These are phyloP conservation scores for Phialocephala subalpina DNA, from an alignment of 2,329 filamentous ascomycete genomes.

Conservation along the genomic window DNA sequence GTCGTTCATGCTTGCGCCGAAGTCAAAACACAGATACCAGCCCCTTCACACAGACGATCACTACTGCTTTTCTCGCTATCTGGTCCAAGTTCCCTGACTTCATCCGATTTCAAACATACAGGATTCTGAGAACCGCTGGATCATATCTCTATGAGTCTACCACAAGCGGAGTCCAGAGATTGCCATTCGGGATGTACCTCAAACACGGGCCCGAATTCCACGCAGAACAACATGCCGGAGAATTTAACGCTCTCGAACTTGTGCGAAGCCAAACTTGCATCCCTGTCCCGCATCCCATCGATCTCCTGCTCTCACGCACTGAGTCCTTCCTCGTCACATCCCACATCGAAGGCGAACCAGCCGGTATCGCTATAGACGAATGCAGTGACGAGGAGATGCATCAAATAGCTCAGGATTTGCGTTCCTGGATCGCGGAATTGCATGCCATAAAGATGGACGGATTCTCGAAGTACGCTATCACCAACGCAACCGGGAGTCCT, in stretches of 20 bases:
- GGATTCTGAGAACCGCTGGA: conserved; percentile 16
- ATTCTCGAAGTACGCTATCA: conserved; percentile 20
- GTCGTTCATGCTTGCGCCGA: conserved; percentile 6
- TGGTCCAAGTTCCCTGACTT: conserved; percentile 22
- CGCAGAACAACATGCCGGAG: conserved; percentile 15
- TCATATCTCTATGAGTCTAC: conserved; percentile 17
- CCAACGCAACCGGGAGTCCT: conserved; percentile 21
- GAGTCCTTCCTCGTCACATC: conserved; percentile 24
- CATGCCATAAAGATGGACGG: conserved; percentile 12
- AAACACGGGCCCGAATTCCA: conserved; percentile 20
- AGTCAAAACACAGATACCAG: background rate
- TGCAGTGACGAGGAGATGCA: conserved; percentile 25
- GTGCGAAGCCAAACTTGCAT: conserved; percentile 17
- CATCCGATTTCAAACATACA: conserved; percentile 25
- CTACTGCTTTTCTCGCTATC: conserved; percentile 14
- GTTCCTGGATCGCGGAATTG: conserved; percentile 22
- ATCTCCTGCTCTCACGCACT: conserved; percentile 16
- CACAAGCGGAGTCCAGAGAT: conserved; percentile 16
- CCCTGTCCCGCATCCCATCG: conserved; percentile 21
- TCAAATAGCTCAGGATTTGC: conserved; percentile 23
- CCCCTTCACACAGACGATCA: conserved; percentile 11
- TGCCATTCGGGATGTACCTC: conserved; percentile 30
- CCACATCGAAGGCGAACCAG: conserved; percentile 20
- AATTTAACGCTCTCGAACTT: conserved; percentile 25
- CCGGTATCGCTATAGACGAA: conserved; percentile 16